Base-by-base conservation (phyloP, 2,329 filamentous ascomycete genomes). In the Penicillium hordei region DNA sequence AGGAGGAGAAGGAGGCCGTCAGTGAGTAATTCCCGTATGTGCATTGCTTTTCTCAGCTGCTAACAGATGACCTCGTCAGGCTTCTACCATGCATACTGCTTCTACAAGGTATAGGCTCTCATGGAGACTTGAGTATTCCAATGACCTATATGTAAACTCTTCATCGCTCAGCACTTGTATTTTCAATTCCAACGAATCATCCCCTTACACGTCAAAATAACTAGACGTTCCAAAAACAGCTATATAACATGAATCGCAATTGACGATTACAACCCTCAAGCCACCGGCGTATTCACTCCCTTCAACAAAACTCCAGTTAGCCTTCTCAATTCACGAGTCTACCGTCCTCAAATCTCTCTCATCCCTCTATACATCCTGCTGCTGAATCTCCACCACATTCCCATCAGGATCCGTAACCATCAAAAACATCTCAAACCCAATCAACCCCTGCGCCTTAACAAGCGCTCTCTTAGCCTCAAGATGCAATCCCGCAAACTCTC, bases 51-150 rank as follows among this genome's bases (percentile, higher is more conserved):
- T 38, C 4, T 44, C 27, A 23, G 1, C 13, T 46, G 43, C 66
- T 70, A 52, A 72, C 52, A 13, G 17, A 39, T 52, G 13, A 19
- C n/a, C 8, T 17, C 0, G 40, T 33, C 39, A 70, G 81, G 80
- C 67, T 96, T 97, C 71, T 97, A 97, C 71, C 85, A 95, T 68
- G 93, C 90, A 1, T 97, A 97, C 70, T 96, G 92, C 78, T 97
- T 97, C 76, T 96, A 97, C 77, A 96, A 97, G 80, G 91, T 95
- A 45, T 94, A 81, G 64, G 8, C 13, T 25, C 2, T 21, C n/a
- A 17, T 12, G 3, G 3, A 19, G n/a, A 9, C 25, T 48, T 39
- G 5, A 29, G 23, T 38, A 34, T 13, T 9, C 5, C 19, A 40
- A 21, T 31, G 6, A 4, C 17, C 1, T 19, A 21, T 6, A 4